Evolutionary conservation across 257 asterid species (phyloP), one percentile per base, ranked within the genome.

Genomic region (Avicennia marina): DNA sequence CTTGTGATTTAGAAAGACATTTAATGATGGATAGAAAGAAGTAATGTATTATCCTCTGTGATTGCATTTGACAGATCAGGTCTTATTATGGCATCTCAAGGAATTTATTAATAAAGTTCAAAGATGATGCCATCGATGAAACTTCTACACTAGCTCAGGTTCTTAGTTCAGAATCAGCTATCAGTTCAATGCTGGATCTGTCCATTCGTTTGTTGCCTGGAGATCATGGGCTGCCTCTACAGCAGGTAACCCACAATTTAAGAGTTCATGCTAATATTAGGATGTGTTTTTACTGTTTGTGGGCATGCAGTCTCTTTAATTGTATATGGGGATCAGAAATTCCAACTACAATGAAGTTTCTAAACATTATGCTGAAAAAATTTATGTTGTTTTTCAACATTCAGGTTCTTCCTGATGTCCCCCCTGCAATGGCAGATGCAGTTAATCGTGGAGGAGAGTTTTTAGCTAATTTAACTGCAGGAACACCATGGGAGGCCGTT

Each of bases 131-230:
- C 43, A 93, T 93, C 19, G 98, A 93, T 51, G 98, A 93, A 78
- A 93, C 97, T 64, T 59, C 95, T 18, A 59, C 73, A 46, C 75
- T 93, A 66, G 95, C 97, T 60, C 95, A 93, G 72, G 67, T 89
- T 72, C 99, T 93, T 59, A 89, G 91, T 75, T 78, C 99, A 49
- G 97, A 89, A 29, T 71, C 95, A 11, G 89, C 96, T 38, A 72
- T 93, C 75, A 93, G 96, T 67, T 84, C 97, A 36, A 78, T 83
- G 95, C 82, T 93, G 75, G 98, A 89, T 61, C 73, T 93, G 95
- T 84, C 97, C 51, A 83, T 89, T 60, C 96, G 99, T 54, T 49
- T 68, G 42, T 69, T 93, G 62, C 90, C 99, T 0, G 97, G 99
- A 56, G 96, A 89, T 72, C 99, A 93, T 19, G 94, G 82, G 21